Percentiles rank a stretch among this genome's conserved stretches.
Evolutionary conservation across 176 grass and related monocot genomes (phyloP).

Genomic region (Eremochloa ophiuroides): DNA sequence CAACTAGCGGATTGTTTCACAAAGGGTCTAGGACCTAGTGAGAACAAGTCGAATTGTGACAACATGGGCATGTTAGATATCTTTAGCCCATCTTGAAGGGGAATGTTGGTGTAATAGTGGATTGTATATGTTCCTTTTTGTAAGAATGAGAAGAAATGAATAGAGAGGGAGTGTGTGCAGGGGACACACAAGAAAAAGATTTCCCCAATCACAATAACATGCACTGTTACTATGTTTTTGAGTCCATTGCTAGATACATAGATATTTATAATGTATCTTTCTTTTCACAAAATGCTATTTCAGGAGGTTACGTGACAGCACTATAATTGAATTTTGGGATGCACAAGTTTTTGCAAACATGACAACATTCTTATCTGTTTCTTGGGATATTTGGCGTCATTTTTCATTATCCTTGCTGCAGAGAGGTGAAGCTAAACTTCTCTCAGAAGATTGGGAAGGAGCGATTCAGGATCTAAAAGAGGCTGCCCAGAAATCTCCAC

Average conservation of each 20-base stretch:
- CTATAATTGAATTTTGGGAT: neutral
- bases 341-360: neutral
- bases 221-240: neutral
- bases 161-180: too few species aligned
- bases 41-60: too few species aligned
- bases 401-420: conserved; percentile 29
- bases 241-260: neutral
- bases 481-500: conserved; percentile 86
- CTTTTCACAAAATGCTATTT: neutral
- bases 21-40: too few species aligned
- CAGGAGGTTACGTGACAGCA: neutral
- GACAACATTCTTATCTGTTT: neutral
- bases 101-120: too few species aligned
- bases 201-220: too few species aligned
- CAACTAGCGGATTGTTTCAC: too few species aligned
- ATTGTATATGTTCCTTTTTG: too few species aligned
- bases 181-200: too few species aligned
- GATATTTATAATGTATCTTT: neutral
- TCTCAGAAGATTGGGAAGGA: conserved; percentile 89
- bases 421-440: conserved; percentile 98
- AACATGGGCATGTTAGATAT: too few species aligned
- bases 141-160: too few species aligned
- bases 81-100: too few species aligned
- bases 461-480: conserved; percentile 87
- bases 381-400: conserved; percentile 9